These are phyloP conservation scores for Ophiocordyceps camponoti-leonardi DNA, from an alignment of 2,329 filamentous ascomycete genomes.

Conservation along the genomic window DNA sequence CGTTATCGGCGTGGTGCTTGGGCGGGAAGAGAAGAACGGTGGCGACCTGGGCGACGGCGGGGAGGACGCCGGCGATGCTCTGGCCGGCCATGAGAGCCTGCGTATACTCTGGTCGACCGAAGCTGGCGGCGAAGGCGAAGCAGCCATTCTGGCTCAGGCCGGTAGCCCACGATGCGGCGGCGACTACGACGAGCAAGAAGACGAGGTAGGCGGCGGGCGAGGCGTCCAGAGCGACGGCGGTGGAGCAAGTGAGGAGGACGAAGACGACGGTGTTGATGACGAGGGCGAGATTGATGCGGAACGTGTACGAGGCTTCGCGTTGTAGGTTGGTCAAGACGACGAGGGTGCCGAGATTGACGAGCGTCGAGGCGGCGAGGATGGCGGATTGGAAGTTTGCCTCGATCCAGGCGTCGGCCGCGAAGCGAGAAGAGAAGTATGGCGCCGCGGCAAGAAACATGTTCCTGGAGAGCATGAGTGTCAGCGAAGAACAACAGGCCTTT, in stretches of 20 bases:
- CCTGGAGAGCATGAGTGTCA: conserved; percentile 28
- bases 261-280: conserved; percentile 65
- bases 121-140: conserved; percentile 79
- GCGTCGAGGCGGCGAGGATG: conserved; percentile 71
- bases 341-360: conserved; percentile 65
- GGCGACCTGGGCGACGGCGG: conserved; percentile 71
- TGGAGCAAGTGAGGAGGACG: conserved; percentile 63
- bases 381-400: conserved; percentile 74
- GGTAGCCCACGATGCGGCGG: conserved; percentile 60
- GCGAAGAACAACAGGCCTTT: neutral
- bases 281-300: conserved; percentile 65
- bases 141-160: conserved; percentile 86
- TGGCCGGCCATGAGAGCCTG: conserved; percentile 95
- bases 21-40: conserved; percentile 49
- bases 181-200: conserved; percentile 72
- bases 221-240: conserved; percentile 44
- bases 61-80: conserved; percentile 78
- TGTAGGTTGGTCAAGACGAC: conserved; percentile 67
- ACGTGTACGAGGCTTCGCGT: conserved; percentile 68
- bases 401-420: conserved; percentile 53
- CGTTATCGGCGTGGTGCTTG: conserved; percentile 5
- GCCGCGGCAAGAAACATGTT: conserved; percentile 97
- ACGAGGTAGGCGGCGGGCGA: conserved; percentile 53
- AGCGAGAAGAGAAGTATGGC: conserved; percentile 79
- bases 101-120: conserved; percentile 74